A percentile compares a stretch with the other conserved stretches of the same genome.
phyloP scores from a whole-genome alignment of 2,329 filamentous ascomycete species.

The Drechslerella coelobrocha region DNA sequence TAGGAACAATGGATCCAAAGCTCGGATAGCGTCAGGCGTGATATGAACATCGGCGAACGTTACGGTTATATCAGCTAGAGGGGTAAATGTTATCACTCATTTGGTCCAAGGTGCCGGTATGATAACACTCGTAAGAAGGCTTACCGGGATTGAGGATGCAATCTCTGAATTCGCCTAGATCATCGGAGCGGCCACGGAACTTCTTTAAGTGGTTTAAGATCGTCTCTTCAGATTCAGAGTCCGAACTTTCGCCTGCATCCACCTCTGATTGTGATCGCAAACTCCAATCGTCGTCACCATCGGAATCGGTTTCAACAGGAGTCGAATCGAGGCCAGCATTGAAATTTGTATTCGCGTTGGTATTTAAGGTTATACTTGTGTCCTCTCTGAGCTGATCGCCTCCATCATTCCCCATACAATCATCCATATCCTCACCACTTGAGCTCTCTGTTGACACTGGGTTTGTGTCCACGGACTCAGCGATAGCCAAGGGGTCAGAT shows the following conservation, averaged over 20 bases:
- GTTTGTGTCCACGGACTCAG: no score
- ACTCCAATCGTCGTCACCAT: not conserved
- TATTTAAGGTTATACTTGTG: no score
- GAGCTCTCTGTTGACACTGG: no score
- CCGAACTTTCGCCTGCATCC: not conserved
- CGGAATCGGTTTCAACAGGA: no score
- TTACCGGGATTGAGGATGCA: constrained; percentile 6
- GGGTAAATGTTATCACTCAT: not conserved
- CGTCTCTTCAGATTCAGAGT: constrained; percentile 1
- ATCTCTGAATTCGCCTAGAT: not conserved
- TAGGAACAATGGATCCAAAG: constrained; percentile 3
- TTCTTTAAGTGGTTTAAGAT: constrained; percentile 7
- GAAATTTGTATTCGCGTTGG: no score
- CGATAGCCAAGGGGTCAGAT: no score
- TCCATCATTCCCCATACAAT: no score
- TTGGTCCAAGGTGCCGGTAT: no score
- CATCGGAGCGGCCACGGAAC: not conserved
- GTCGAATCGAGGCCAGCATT: no score
- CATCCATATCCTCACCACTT: no score
- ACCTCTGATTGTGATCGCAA: not conserved
- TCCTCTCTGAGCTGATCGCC: no score
- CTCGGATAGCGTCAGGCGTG: constrained; percentile 1
- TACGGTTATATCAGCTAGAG: constrained; percentile 2
- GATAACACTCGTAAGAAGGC: not conserved
- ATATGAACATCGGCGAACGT: constrained; percentile 11